phyloP scores from a whole-genome alignment of 257 asterid genomes.

The Primulina tabacum region DNA sequence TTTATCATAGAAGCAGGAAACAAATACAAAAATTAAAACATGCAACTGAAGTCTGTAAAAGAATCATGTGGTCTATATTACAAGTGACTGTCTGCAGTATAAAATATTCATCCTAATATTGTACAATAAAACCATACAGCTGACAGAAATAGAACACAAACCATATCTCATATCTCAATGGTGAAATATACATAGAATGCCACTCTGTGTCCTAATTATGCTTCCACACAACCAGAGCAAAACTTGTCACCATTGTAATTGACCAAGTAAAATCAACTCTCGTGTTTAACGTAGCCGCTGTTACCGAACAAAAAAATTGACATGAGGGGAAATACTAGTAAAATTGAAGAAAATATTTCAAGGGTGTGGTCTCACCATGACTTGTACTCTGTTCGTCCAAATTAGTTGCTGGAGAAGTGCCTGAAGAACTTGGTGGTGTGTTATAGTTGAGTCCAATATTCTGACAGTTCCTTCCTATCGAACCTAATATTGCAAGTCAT shows the following conservation, averaged over 20 bases:
- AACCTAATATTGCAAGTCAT: not conserved
- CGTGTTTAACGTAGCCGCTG: constrained; percentile 31
- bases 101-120: not conserved
- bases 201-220: constrained; percentile 7
- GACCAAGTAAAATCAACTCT: constrained; percentile 32
- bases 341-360: not conserved
- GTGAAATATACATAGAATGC: not conserved
- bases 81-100: not conserved
- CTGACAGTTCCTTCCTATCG: not conserved
- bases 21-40: not conserved
- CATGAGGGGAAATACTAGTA: not conserved
- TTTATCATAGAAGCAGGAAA: too few species aligned
- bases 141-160: constrained; percentile 1
- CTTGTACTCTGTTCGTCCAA: not conserved
- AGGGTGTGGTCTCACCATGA: constrained; percentile 7
- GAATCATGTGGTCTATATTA: constrained; percentile 4
- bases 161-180: not conserved
- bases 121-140: constrained; percentile 12
- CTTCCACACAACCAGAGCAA: constrained; percentile 32
- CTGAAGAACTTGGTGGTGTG: not conserved
- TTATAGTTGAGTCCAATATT: not conserved
- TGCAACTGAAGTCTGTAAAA: constrained; percentile 10
- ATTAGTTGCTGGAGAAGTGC: not conserved
- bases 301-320: constrained; percentile 10
- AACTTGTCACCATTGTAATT: constrained; percentile 31